Conservation (phyloP, 2,329 filamentous ascomycete genomes). For the Cladophialophora bantiana region DNA sequence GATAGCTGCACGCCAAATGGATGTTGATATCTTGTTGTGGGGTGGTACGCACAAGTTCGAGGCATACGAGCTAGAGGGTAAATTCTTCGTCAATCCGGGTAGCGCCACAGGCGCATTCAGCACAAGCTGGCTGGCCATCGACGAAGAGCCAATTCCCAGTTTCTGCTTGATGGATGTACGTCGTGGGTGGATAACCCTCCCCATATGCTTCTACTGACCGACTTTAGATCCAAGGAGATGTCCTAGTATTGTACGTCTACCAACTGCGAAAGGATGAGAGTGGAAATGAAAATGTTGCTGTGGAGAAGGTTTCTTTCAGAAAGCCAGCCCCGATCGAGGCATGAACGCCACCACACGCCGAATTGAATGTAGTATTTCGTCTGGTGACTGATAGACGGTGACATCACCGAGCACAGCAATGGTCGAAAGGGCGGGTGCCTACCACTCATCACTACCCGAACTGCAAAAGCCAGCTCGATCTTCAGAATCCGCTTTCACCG, state of each 20-base stretch:
- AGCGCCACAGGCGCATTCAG: slow-evolving; percentile 72
- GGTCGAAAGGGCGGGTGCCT: background rate
- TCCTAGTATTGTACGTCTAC: slow-evolving; percentile 94
- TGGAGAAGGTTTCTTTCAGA: slow-evolving; percentile 86
- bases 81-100: slow-evolving; percentile 74
- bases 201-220: slow-evolving; percentile 7
- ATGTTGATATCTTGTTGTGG: slow-evolving; percentile 73
- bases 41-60: slow-evolving; percentile 74
- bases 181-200: slow-evolving; percentile 42
- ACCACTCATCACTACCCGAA: background rate
- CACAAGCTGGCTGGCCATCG: slow-evolving; percentile 64
- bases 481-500: background rate
- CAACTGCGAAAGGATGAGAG: slow-evolving; percentile 79
- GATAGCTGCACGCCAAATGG: slow-evolving; percentile 74
- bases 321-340: slow-evolving; percentile 67
- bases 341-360: slow-evolving; percentile 6
- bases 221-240: slow-evolving; percentile 87
- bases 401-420: slow-evolving; percentile 4
- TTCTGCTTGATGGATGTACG: slow-evolving; percentile 98
- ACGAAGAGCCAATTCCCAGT: slow-evolving; percentile 78
- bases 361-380: background rate
- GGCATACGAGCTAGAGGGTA: slow-evolving; percentile 74
- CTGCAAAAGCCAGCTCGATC: background rate
- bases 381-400: background rate
- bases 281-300: slow-evolving; percentile 78